Evolutionary conservation across 306 rosid genomes (phyloP).

Genomic region (Dryas octopetala): DNA sequence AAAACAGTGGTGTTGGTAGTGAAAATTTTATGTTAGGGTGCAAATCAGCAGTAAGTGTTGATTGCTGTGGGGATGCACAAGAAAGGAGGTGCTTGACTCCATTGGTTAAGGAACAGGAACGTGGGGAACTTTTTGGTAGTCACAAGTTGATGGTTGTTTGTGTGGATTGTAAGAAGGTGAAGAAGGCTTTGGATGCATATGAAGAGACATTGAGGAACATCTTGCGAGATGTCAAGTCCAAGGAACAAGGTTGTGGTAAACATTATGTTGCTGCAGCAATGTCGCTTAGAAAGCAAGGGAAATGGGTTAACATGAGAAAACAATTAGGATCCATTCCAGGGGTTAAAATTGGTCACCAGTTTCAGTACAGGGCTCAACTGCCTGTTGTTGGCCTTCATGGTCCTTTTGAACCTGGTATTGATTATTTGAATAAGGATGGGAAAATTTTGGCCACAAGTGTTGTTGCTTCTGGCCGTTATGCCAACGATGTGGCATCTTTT

Average conservation of each 20-base stretch:
- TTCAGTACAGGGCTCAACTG: conserved; percentile 34
- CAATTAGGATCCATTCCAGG: conserved; percentile 36
- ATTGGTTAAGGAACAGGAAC: no score
- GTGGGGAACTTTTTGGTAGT: no score
- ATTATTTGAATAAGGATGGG: conserved; percentile 25
- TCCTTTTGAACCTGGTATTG: conserved; percentile 31
- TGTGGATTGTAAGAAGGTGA: conserved; percentile 21
- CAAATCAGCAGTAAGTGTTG: no score
- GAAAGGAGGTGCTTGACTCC: no score
- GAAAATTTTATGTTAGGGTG: no score
- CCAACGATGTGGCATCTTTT: conserved; percentile 7
- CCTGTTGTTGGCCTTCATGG: conserved; percentile 45
- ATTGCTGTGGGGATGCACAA: no score
- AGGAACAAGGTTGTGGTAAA: background rate
- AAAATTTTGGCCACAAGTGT: conserved; percentile 40
- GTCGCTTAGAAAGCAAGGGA: background rate
- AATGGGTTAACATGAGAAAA: conserved; percentile 22
- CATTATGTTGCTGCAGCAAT: background rate
- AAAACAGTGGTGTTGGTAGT: no score
- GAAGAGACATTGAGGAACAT: background rate
- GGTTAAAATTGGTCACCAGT: conserved; percentile 43
- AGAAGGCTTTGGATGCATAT: conserved; percentile 21
- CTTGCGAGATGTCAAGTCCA: background rate
- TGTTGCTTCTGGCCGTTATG: conserved; percentile 32
- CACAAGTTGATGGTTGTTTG: background rate